Base-by-base conservation (phyloP, 1,139 yeast genomes). In the Scheffersomyces titani region DNA sequence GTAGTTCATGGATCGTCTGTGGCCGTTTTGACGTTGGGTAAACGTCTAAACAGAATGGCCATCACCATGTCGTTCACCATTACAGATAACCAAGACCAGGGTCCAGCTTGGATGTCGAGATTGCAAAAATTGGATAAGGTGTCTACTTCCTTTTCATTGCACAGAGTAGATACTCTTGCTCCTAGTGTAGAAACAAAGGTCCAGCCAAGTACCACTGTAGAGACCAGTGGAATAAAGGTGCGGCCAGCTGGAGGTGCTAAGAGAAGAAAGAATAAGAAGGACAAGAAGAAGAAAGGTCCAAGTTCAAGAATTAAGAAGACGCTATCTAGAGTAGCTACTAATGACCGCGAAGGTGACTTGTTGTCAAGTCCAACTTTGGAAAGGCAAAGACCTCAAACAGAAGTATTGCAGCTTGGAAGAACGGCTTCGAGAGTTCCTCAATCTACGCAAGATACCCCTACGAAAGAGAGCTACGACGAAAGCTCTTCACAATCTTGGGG, bases 1-100 rank as follows among this genome's bases (percentile, higher is more conserved):
- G 77, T 92, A 30, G 97, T 94, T 36, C 99, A 94, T 74, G 99
- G 99, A 16, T 93, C 98, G 0, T 92, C 98, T 0, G 97, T 94
- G 51, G 99, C 99, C 0, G 97, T 93, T 5, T 83, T 92, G 62
- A 88, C 96, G 0, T 80, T 94, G 54, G 98, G 98, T 54, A 90
- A 88, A 67, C 88, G 96, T 59, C 83, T 94, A 70, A 92, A 93
- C 75, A 88, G 96, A 60, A 89, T 94, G 89, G 92, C 97, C 5
- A 87, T 94, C 64, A 91, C 98, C 3, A 90, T 92, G 90, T 86
- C 98, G 0, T 89, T 91, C 70, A 92, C 97, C 21, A 70, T 74
- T 19, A 85, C 90, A 4, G 85, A 85, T 53, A 89, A 89, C 7
- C 87, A 85, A 60, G 88, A 85, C 18, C 83, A 81, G 53, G 80